Evolutionary conservation across 2,329 filamentous ascomycete species (phyloP).

Genomic region (Ophiostoma populinum): DNA sequence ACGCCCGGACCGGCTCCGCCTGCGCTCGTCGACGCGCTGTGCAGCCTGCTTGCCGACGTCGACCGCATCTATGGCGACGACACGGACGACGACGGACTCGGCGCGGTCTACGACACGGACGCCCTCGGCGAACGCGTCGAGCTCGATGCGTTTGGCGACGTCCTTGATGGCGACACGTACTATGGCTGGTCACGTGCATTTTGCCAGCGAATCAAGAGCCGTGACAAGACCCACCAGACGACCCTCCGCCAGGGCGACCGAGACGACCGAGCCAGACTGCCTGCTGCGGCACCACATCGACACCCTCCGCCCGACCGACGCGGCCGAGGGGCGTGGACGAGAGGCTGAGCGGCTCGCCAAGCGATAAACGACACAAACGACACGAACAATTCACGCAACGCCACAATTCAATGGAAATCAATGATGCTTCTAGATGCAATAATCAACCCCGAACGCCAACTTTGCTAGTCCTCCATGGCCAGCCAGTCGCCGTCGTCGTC

Average conservation of each 20-base stretch:
- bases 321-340: no score
- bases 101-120: slow-evolving; percentile 35
- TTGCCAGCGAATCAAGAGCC: slow-evolving; percentile 62
- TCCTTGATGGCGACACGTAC: slow-evolving; percentile 54
- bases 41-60: slow-evolving; percentile 50
- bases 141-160: slow-evolving; percentile 65
- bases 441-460: no score
- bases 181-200: slow-evolving; percentile 77
- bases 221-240: no score
- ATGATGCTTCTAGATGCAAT: no score
- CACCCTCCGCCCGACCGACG: no score
- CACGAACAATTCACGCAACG: no score
- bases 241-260: not conserved
- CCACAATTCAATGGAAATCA: no score
- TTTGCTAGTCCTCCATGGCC: slow-evolving; percentile 4
- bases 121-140: no score
- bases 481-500: slow-evolving; percentile 9
- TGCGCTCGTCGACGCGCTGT: slow-evolving; percentile 49
- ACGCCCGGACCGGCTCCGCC: slow-evolving; percentile 50
- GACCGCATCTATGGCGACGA: slow-evolving; percentile 44
- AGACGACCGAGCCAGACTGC: no score
- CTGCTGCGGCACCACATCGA: no score
- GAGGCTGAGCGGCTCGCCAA: no score
- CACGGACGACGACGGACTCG: slow-evolving; percentile 20
- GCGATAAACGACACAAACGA: no score